Evolutionary conservation across 805 yeast species (phyloP).

Genomic region (Ogataea ramenticola): DNA sequence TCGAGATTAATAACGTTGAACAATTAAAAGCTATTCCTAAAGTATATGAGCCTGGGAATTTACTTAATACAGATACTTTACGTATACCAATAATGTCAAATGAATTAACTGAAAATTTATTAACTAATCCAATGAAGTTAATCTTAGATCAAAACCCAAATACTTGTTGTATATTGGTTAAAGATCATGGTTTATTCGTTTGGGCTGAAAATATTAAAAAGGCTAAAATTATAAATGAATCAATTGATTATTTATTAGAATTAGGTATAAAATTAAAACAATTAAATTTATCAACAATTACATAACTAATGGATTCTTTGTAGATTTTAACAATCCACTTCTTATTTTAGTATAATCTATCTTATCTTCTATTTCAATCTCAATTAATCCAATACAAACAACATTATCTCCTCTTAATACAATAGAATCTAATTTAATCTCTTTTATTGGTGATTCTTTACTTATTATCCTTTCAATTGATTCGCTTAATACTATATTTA

Average conservation of each 20-base stretch:
- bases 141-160: slow-evolving; percentile 68
- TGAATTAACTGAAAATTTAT: slow-evolving; percentile 80
- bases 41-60: slow-evolving; percentile 56
- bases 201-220: slow-evolving; percentile 94
- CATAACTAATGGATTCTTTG: slow-evolving; percentile 20
- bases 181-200: slow-evolving; percentile 93
- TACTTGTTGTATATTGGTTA: slow-evolving; percentile 79
- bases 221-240: slow-evolving; percentile 89
- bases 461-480: slow-evolving; percentile 45
- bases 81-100: slow-evolving; percentile 88
- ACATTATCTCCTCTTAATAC: slow-evolving; percentile 54
- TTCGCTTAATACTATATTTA: slow-evolving; percentile 49
- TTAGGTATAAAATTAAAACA: slow-evolving; percentile 77
- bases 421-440: slow-evolving; percentile 38
- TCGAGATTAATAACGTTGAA: slow-evolving; percentile 74
- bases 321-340: slow-evolving; percentile 19
- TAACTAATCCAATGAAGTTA: slow-evolving; percentile 55
- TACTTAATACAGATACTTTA: slow-evolving; percentile 67
- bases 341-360: slow-evolving; percentile 33
- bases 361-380: slow-evolving; percentile 31
- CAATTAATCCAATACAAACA: slow-evolving; percentile 49
- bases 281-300: slow-evolving; percentile 51
- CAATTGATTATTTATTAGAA: slow-evolving; percentile 82
- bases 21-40: slow-evolving; percentile 89
- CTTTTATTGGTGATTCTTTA: slow-evolving; percentile 31